Percentiles rank a stretch among this genome's conserved stretches.
These are phyloP conservation scores for Dinochytrium kinnereticum DNA, from an alignment of 371 early-diverging fungal species.

Conservation along the genomic window DNA sequence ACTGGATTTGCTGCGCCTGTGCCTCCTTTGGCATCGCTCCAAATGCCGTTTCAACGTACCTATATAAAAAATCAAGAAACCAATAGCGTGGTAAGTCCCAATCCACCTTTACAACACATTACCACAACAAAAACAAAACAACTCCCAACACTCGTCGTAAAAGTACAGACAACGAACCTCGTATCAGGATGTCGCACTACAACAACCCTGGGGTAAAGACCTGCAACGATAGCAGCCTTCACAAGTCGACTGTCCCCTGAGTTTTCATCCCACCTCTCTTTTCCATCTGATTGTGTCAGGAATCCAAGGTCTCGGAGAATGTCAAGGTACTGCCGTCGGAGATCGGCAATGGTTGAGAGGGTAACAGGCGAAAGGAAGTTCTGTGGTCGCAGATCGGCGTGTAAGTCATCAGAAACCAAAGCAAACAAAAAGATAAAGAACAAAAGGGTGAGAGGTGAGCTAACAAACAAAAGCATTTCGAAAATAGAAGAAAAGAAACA, in stretches of 20 bases:
- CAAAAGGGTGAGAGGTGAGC: neutral
- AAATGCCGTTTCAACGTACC: constrained; percentile 57
- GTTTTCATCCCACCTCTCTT: constrained; percentile 21
- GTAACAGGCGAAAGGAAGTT: constrained; percentile 68
- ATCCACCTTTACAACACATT: no score
- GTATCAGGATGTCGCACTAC: constrained; percentile 72
- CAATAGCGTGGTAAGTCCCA: no score
- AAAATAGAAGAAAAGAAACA: neutral
- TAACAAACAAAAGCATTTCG: neutral
- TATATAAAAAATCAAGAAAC: neutral
- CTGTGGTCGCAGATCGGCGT: no score
- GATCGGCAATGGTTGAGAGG: constrained; percentile 42
- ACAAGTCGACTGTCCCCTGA: constrained; percentile 29
- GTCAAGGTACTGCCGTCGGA: constrained; percentile 43
- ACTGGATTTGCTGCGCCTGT: constrained; percentile 74
- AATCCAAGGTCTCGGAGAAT: constrained; percentile 39
- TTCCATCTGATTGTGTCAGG: constrained; percentile 9
- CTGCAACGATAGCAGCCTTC: constrained; percentile 46
- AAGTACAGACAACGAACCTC: constrained; percentile 60
- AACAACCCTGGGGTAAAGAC: constrained; percentile 65
- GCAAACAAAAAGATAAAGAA: neutral
- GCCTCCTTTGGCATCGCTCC: constrained; percentile 77
- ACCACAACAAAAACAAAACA: no score
- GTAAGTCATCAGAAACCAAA: no score
- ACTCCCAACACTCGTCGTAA: neutral